Evolutionary conservation across 257 asterid genomes (phyloP).

Genomic region (Orobanche coerulescens): DNA sequence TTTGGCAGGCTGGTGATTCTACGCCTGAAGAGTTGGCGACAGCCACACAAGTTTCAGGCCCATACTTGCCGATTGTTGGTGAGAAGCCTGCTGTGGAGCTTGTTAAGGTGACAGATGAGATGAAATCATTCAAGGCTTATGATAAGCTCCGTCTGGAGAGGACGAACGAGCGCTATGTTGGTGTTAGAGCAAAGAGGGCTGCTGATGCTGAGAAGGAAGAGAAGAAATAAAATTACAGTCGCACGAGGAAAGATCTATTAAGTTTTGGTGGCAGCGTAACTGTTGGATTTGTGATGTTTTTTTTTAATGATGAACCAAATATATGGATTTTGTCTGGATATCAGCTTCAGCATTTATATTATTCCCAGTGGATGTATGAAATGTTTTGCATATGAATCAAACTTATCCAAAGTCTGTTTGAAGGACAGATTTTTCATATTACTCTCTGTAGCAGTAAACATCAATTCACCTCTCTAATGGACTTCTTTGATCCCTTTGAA

Average conservation of each 20-base stretch:
- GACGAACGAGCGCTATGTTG: constrained; percentile 49
- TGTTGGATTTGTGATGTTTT: constrained; percentile 12
- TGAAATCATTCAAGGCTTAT: constrained; percentile 56
- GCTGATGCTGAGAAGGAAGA: constrained; percentile 70
- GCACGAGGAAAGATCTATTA: not conserved
- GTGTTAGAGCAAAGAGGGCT: constrained; percentile 56
- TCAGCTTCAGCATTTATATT: constrained; percentile 1
- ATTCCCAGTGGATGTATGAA: constrained; percentile 13
- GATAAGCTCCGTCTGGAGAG: constrained; percentile 58
- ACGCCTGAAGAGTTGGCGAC: constrained; percentile 61
- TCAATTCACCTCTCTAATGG: too few relatives aligned
- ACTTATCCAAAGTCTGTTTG: not conserved
- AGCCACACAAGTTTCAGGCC: constrained; percentile 54
- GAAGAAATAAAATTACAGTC: constrained; percentile 33
- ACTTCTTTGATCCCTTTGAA: too few relatives aligned
- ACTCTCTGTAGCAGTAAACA: too few relatives aligned
- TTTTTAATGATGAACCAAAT: not conserved
- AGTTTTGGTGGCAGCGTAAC: constrained; percentile 1
- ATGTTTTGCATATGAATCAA: not conserved
- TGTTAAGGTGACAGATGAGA: constrained; percentile 48
- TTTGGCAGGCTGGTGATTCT: constrained; percentile 49
- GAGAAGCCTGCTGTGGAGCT: constrained; percentile 58
- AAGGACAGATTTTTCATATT: too few relatives aligned
- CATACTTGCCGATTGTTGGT: constrained; percentile 39
- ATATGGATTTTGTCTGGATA: constrained; percentile 12